phyloP scores from a whole-genome alignment of 768 basidiomycete species.

The Amyloporia xantha region DNA sequence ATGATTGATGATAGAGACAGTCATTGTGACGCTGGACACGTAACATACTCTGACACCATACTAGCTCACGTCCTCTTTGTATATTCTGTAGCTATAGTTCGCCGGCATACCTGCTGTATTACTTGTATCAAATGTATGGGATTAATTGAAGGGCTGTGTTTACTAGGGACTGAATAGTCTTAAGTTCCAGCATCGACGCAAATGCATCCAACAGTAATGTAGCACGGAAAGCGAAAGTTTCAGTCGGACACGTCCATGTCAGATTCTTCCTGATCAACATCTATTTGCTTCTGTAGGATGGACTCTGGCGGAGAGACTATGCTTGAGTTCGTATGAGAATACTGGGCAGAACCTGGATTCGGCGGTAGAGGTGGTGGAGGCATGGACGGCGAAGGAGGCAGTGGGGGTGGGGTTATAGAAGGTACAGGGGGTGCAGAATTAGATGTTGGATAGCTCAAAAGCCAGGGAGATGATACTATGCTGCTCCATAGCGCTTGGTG shows the following conservation, averaged over 20 bases:
- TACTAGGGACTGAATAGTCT: no score
- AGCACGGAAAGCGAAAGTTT: no score
- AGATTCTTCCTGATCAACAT: slow-evolving; percentile 12
- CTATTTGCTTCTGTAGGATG: no score
- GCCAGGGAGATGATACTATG: slow-evolving; percentile 20
- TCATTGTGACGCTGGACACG: no score
- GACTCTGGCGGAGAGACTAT: no score
- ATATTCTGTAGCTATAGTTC: slow-evolving; percentile 15
- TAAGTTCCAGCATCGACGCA: no score
- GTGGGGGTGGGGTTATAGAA: slow-evolving; percentile 29
- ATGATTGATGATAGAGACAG: no score
- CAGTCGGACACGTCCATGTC: slow-evolving; percentile 33
- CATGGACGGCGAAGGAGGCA: slow-evolving; percentile 22
- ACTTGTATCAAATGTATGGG: slow-evolving; percentile 10
- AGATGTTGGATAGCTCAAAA: slow-evolving; percentile 12
- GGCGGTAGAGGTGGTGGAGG: slow-evolving; percentile 5
- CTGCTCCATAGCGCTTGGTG: slow-evolving; percentile 35
- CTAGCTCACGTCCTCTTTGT: not conserved
- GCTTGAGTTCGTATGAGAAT: no score
- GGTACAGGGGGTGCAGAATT: slow-evolving; percentile 24
- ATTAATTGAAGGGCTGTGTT: slow-evolving; percentile 2
- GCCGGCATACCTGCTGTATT: slow-evolving; percentile 5
- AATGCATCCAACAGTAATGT: no score
- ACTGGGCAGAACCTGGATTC: no score
- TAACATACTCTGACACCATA: not conserved